Conservation (phyloP, 176 grass and related monocot species). For the Neostapfia colusana region DNA sequence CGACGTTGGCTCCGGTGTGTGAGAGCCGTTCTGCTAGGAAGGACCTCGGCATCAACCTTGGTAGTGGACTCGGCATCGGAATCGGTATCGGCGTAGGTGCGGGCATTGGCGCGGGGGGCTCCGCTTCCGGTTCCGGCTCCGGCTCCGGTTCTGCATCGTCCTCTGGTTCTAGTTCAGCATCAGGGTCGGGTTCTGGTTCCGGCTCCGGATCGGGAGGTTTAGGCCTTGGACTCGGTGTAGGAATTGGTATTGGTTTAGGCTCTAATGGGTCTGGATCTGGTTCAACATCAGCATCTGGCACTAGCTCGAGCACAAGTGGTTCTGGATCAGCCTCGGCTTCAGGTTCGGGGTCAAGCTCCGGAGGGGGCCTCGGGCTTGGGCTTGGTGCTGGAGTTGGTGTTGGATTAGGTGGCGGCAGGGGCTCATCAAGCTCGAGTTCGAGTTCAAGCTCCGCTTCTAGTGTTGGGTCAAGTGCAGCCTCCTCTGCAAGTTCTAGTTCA, state of each 20-base stretch:
- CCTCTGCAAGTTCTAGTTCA: background rate
- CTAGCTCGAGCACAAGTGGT: constrained; percentile 2
- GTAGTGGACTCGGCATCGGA: constrained; percentile 45
- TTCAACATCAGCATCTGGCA: background rate
- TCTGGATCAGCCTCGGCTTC: constrained; percentile 29
- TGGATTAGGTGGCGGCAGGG: background rate
- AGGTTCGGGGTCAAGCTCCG: constrained; percentile 16
- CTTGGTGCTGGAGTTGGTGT: constrained; percentile 21
- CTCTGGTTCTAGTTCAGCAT: constrained; percentile 19
- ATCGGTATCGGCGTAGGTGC: constrained; percentile 49
- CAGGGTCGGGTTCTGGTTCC: constrained; percentile 16
- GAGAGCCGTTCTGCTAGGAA: constrained; percentile 54
- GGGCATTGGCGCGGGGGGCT: constrained; percentile 37
- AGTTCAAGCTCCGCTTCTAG: background rate
- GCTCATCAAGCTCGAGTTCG: background rate
- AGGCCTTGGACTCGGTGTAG: constrained; percentile 47
- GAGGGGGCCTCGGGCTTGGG: constrained; percentile 23
- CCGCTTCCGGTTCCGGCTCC: background rate
- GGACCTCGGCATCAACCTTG: constrained; percentile 62
- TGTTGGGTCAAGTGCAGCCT: background rate
- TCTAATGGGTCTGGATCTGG: constrained; percentile 27
- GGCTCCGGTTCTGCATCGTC: constrained; percentile 14
- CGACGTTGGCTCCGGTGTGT: constrained; percentile 12
- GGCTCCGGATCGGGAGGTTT: constrained; percentile 41
- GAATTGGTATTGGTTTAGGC: constrained; percentile 50